Base-by-base conservation (phyloP, 2,329 filamentous ascomycete species). In the Teratosphaeria pseudoeucalypti region DNA sequence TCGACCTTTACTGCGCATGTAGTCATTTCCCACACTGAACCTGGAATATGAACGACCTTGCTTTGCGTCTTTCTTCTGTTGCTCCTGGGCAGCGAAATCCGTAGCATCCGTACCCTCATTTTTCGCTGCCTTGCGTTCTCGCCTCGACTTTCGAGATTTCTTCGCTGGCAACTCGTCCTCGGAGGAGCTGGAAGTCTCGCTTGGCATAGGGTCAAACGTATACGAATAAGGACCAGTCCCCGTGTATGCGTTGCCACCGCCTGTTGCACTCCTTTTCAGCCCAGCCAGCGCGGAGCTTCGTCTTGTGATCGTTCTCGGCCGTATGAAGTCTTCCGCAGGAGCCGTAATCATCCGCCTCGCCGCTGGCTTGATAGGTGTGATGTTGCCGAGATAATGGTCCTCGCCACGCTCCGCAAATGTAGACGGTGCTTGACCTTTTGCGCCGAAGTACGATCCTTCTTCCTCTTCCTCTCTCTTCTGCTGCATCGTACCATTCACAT, bases 1-100 rank as follows among this genome's bases (percentile, higher is more conserved):
- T 62, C 78, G 84, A 27, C 86, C 86, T 62, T 79, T 83, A 1
- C 84, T 88, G 23, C 76, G 78, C 72, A 85, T 88, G 56, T 86
- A 76, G 3, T 87, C 80, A 65, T 89, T 87, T 5, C 78, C 79
- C 19, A 89, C 77, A 47, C 76, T 76, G 70, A 89, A 86, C 2
- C 77, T 77, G 0, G 80, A 76, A 64, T 79, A 85, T 61, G 72
- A 59, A 11, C 61, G 59, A 14, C 61, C 62, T 58, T 54, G 63
- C 55, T 60, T 63, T n/a, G 59, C 60, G 39, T 58, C 60, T 47
- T 60, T 60, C 59, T 27, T 64, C 60, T 47, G 32, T 37, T 57
- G 37, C 49, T 56, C 14, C 47, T 47, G 43, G 7, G 14, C 26
- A 29, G 57, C 59, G n/a, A 59, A 55, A n/a, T 59, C 56, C 16